phyloP scores from a whole-genome alignment of 2,329 filamentous ascomycete genomes.

The Basipetospora chlamydospora region DNA sequence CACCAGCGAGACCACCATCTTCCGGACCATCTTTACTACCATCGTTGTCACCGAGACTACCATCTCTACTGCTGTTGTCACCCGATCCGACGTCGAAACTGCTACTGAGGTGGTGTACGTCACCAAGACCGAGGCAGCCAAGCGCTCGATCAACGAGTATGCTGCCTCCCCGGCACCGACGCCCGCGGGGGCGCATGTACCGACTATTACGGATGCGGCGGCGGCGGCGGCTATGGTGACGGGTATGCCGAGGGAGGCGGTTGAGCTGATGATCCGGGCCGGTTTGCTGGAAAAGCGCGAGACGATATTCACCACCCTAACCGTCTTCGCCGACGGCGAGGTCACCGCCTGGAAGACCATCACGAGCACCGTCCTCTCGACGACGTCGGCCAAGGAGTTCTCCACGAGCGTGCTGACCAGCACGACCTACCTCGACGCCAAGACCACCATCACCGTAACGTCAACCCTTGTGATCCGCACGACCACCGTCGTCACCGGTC shows the following conservation, averaged over 20 bases:
- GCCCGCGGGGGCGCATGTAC: constrained; percentile 10
- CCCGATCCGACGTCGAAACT: constrained; percentile 18
- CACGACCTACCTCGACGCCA: constrained; percentile 16
- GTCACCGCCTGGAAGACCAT: constrained; percentile 12
- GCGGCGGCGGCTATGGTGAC: too few species aligned
- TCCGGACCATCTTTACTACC: constrained; percentile 14
- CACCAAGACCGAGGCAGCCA: constrained; percentile 21
- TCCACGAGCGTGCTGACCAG: constrained; percentile 12
- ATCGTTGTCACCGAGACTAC: constrained; percentile 19
- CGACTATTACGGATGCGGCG: constrained; percentile 10
- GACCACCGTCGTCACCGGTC: constrained; percentile 17
- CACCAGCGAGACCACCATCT: constrained; percentile 7
- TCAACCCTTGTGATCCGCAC: constrained; percentile 21
- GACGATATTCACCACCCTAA: constrained; percentile 17
- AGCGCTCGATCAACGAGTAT: constrained; percentile 15
- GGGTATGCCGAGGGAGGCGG: too few species aligned
- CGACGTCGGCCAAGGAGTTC: constrained; percentile 14
- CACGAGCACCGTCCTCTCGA: constrained; percentile 18
- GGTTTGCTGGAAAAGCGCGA: constrained; percentile 20
- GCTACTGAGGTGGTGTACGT: constrained; percentile 21
- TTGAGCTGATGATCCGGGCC: constrained; percentile 6
- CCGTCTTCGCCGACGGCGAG: constrained; percentile 15
- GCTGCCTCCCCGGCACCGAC: constrained; percentile 9
- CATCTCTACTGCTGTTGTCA: constrained; percentile 22
- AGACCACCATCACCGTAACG: constrained; percentile 22